Percentiles rank a stretch among this genome's conserved stretches.
phyloP scores from a whole-genome alignment of 2,329 filamentous ascomycete genomes.

The Aspergillus uvarum region DNA sequence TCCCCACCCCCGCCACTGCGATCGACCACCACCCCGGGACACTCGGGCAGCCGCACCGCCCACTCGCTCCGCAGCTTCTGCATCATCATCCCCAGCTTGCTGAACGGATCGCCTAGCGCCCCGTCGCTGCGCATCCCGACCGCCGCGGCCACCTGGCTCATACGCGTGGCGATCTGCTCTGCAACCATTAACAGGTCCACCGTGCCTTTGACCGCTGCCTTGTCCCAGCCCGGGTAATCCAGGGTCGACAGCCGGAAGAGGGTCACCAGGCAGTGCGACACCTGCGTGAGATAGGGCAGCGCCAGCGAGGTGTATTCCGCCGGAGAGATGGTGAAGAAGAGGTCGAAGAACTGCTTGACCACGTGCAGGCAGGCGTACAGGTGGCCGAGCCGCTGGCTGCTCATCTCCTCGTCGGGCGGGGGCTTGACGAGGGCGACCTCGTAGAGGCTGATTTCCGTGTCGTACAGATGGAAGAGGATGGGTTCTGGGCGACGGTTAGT shows the following conservation, averaged over 20 bases:
- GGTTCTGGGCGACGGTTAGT: slow-evolving; percentile 9
- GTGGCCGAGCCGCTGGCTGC: slow-evolving; percentile 16
- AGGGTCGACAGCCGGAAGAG: slow-evolving; percentile 44
- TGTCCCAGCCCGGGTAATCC: slow-evolving; percentile 47
- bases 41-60: not conserved
- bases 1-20: not conserved
- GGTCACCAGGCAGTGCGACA: slow-evolving; percentile 39
- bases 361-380: slow-evolving; percentile 41
- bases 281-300: slow-evolving; percentile 35
- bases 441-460: slow-evolving; percentile 19
- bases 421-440: slow-evolving; percentile 17
- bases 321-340: slow-evolving; percentile 36
- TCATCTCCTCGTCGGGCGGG: slow-evolving; percentile 5
- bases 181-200: slow-evolving; percentile 40
- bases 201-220: slow-evolving; percentile 36
- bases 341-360: slow-evolving; percentile 39
- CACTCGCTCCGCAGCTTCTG: slow-evolving; percentile 1
- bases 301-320: slow-evolving; percentile 34
- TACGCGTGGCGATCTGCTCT: slow-evolving; percentile 24
- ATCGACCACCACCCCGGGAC: not conserved
- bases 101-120: not conserved
- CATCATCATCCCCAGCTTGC: slow-evolving; percentile 1
- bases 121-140: slow-evolving; percentile 6
- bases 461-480: slow-evolving; percentile 12
- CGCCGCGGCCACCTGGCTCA: slow-evolving; percentile 12